These are phyloP conservation scores for Podospora didyma DNA, from an alignment of 495 filamentous ascomycete species.

Conservation along the genomic window DNA sequence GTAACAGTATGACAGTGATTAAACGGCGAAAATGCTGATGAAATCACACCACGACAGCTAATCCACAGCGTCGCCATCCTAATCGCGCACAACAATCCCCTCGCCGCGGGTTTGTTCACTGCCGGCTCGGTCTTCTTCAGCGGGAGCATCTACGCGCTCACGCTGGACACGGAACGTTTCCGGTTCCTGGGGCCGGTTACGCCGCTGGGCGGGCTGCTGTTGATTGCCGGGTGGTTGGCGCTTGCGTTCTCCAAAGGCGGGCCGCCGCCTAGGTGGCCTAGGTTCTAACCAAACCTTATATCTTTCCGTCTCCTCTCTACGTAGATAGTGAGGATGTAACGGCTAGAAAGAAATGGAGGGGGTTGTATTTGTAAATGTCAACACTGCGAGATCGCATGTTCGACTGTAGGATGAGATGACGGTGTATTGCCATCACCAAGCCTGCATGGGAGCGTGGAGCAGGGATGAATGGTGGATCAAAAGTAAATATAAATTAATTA, in stretches of 20 bases:
- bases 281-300: too few species aligned
- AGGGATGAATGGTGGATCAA: too few species aligned
- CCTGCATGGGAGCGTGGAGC: too few species aligned
- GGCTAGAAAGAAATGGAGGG: too few species aligned
- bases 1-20: neutral
- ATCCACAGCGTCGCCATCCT: constrained; percentile 56
- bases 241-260: constrained; percentile 21
- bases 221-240: constrained; percentile 53
- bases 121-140: constrained; percentile 55
- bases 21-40: neutral
- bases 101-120: constrained; percentile 37
- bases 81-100: constrained; percentile 36
- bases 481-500: too few species aligned
- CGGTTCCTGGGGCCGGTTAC: constrained; percentile 55
- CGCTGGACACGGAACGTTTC: constrained; percentile 52
- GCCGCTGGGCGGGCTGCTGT: constrained; percentile 55
- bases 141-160: constrained; percentile 56
- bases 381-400: too few species aligned
- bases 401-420: too few species aligned
- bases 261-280: constrained; percentile 4
- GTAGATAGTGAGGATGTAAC: too few species aligned
- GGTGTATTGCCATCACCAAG: too few species aligned
- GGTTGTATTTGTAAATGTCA: too few species aligned
- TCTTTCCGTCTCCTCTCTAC: too few species aligned
- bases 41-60: constrained; percentile 32